These are phyloP conservation scores for Colletotrichum sp. DNA, from an alignment of 2,329 filamentous ascomycete species.

Conservation along the genomic window DNA sequence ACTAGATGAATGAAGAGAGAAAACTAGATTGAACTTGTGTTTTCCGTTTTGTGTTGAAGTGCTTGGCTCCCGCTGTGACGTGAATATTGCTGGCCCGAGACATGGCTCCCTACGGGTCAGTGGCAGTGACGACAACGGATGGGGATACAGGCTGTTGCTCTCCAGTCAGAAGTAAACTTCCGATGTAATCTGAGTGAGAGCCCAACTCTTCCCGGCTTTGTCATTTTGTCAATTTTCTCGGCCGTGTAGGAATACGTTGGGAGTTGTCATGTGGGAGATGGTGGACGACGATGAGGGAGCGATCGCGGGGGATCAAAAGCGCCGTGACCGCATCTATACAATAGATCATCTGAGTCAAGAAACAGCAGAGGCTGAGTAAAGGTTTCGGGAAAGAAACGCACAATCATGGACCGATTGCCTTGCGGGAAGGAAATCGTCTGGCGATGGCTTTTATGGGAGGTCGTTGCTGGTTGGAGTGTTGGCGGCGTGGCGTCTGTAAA, in stretches of 20 bases:
- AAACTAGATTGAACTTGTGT: neutral
- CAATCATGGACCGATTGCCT: no score
- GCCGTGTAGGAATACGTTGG: neutral
- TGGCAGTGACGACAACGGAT: no score
- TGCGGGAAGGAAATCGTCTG: no score
- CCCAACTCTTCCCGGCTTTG: fast-evolving
- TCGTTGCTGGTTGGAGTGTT: neutral
- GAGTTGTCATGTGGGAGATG: fast-evolving
- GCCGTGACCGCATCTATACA: no score
- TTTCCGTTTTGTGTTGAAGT: no score
- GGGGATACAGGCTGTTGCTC: fast-evolving
- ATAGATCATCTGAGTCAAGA: no score
- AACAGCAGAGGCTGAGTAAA: no score
- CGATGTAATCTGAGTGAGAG: fast-evolving
- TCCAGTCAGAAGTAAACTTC: fast-evolving
- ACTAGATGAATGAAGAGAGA: neutral
- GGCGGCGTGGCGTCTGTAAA: no score
- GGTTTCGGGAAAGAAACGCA: no score
- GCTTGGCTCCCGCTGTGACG: neutral
- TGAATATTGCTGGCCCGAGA: fast-evolving
- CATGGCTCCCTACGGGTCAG: fast-evolving
- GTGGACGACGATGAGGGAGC: neutral
- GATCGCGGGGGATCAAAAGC: no score
- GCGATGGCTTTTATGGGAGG: neutral
- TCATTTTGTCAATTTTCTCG: neutral